Evolutionary conservation across 2,329 filamentous ascomycete species (phyloP).

Genomic region (Endocalyx cinctus): DNA sequence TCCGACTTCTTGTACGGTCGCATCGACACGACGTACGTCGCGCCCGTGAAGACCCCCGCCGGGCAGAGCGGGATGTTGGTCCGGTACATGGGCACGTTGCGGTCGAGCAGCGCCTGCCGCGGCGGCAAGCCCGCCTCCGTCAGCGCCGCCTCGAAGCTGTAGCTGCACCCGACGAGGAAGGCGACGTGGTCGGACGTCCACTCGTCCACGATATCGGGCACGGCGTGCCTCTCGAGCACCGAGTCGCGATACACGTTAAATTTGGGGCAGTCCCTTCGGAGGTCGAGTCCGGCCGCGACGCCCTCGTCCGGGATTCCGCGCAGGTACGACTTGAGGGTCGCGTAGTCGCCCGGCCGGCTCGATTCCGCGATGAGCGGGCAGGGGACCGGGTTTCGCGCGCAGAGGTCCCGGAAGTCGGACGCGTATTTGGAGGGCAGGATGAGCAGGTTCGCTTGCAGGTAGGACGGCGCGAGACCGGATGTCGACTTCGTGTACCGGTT

Average conservation of each 20-base stretch:
- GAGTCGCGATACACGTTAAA: conserved; percentile 56
- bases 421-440: conserved; percentile 54
- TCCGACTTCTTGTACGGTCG: conserved; percentile 48
- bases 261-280: conserved; percentile 52
- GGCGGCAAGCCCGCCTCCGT: conserved; percentile 44
- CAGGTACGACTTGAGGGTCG: conserved; percentile 30
- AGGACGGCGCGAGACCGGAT: conserved; percentile 49
- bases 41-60: conserved; percentile 51
- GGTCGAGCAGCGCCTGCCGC: conserved; percentile 40
- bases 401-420: conserved; percentile 53
- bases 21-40: conserved; percentile 60
- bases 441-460: conserved; percentile 60
- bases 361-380: conserved; percentile 57
- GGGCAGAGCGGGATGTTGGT: conserved; percentile 52
- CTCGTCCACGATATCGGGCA: conserved; percentile 39
- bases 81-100: conserved; percentile 59
- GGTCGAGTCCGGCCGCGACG: conserved; percentile 42
- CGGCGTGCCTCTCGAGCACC: conserved; percentile 31
- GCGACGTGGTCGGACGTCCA: conserved; percentile 58
- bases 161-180: conserved; percentile 61
- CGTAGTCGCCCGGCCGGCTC: conserved; percentile 35
- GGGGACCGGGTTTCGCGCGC: conserved; percentile 56
- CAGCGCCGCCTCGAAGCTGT: conserved; percentile 58
- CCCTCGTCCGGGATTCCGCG: conserved; percentile 11
- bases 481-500: conserved; percentile 40